Percentiles rank a stretch among this genome's conserved stretches.
phyloP scores from a whole-genome alignment of 2,329 filamentous ascomycete genomes.

The Calonectria henricotiae region DNA sequence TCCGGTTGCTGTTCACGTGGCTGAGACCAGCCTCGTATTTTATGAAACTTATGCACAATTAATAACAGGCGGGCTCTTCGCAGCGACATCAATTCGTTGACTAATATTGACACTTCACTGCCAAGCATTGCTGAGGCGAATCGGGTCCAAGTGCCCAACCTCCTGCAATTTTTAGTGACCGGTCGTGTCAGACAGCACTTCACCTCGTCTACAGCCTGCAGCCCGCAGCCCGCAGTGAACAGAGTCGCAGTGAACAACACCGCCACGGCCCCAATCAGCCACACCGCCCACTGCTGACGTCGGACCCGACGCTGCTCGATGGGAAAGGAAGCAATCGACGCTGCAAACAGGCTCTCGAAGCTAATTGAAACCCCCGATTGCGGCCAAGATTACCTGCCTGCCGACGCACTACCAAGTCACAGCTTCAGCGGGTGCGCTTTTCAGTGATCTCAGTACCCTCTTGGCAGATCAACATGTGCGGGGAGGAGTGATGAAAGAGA shows the following conservation, averaged over 20 bases:
- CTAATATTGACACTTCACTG: slow-evolving; percentile 10
- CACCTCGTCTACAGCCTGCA: not conserved
- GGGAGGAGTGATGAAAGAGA: not conserved
- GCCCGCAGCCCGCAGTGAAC: not conserved
- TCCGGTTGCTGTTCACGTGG: slow-evolving; percentile 13
- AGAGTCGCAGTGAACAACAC: not conserved
- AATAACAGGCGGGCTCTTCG: not conserved
- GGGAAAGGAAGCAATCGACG: not conserved
- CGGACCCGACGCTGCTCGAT: not conserved
- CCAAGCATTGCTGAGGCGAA: slow-evolving; percentile 11
- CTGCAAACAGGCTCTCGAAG: not conserved
- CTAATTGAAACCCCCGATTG: slow-evolving; percentile 1
- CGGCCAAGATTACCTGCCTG: not conserved
- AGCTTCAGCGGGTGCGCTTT: not conserved
- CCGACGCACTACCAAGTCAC: not conserved
- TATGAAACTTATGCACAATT: slow-evolving; percentile 20
- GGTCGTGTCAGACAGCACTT: slow-evolving; percentile 12
- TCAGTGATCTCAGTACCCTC: not conserved
- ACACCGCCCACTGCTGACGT: not conserved
- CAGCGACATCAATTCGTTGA: not conserved
- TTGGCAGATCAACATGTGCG: slow-evolving; percentile 1
- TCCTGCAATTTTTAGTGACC: slow-evolving; percentile 13
- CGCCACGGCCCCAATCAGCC: not conserved
- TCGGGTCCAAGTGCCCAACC: slow-evolving; percentile 9
- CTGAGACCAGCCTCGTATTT: slow-evolving; percentile 25